Conservation (phyloP, 2,329 filamentous ascomycete genomes). For the Fusarium sp. region DNA sequence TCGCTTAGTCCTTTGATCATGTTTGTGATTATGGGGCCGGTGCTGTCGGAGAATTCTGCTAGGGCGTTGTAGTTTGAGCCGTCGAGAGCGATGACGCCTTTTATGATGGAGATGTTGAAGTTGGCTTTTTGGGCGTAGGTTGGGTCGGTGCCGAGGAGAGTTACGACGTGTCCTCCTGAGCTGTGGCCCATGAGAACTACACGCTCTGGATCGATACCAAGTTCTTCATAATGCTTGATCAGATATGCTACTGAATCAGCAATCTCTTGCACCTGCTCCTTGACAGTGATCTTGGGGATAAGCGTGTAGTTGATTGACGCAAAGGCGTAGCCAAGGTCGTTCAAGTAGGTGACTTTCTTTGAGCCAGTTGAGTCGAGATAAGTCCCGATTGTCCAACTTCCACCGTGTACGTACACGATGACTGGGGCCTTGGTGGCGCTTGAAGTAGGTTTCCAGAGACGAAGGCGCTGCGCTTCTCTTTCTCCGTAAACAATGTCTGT, state of each 20-base stretch:
- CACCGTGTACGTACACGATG: neutral
- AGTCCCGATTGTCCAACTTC: conserved; percentile 4
- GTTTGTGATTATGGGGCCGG: neutral
- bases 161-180: conserved; percentile 3
- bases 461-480: neutral
- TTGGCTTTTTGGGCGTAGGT: neutral
- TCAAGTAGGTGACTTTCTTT: neutral
- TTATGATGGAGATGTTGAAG: accelerated
- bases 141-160: neutral
- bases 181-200: conserved; percentile 9
- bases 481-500: neutral
- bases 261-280: conserved; percentile 10
- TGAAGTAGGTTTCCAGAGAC: neutral
- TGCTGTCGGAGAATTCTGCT: neutral
- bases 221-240: accelerated
- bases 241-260: neutral
- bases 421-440: neutral
- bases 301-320: neutral
- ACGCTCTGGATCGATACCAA: neutral
- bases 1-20: neutral
- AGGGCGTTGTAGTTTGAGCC: conserved; percentile 13
- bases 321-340: neutral
- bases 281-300: neutral
- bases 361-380: conserved; percentile 10
- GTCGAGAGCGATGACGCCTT: neutral